Evolutionary conservation across 352 stramenopile species (phyloP), one percentile per base, ranked within the genome.

Genomic region (Globisporangium viniferum): DNA sequence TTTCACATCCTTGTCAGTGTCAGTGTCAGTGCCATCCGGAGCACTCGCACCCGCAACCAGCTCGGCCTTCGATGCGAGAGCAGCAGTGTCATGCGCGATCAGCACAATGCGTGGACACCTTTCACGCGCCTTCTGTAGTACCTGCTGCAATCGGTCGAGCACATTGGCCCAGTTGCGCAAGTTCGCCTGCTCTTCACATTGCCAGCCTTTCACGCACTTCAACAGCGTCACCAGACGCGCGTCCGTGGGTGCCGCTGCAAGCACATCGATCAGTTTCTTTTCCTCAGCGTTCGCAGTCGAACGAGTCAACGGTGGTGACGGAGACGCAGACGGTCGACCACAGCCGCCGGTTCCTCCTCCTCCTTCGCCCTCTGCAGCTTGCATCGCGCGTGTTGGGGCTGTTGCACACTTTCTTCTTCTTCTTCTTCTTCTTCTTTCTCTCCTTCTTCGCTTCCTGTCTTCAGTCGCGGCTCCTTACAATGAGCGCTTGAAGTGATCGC

Each of bases 151-250:
- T 29, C 84, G 80, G 35, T 79, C 66, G n/a, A 96, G 74, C 61
- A 95, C 82, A 0, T 48, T 41, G 5, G 55, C 67, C 84, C 88
- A 96, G 66, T 91, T 92, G 24, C 75, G 75, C 35, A 94, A 61
- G 61, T 93, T 88, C 27, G 86, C 89, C 60, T 93, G 89, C 20
- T 77, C 82, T 73, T 96, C 89, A 69, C 92, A 88, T 24, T 86
- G 81, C 89, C 89, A 96, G 8, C 83, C 82, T 14, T 81, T 80
- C 18, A 94, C 72, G 20, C 82, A 92, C 66, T 82, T 81, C 51
- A 96, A 70, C 56, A 94, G 65, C 35, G 79, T 77, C 46, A 73
- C 69, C 29, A 96, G 70, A 5, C 76, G 80, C 64, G 71, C 63
- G 5, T 82, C 74, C 3, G 76, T 66, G 29, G 67, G 60, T 18